phyloP scores from a whole-genome alignment of 257 asterid species.

The Cruciata laevipes region DNA sequence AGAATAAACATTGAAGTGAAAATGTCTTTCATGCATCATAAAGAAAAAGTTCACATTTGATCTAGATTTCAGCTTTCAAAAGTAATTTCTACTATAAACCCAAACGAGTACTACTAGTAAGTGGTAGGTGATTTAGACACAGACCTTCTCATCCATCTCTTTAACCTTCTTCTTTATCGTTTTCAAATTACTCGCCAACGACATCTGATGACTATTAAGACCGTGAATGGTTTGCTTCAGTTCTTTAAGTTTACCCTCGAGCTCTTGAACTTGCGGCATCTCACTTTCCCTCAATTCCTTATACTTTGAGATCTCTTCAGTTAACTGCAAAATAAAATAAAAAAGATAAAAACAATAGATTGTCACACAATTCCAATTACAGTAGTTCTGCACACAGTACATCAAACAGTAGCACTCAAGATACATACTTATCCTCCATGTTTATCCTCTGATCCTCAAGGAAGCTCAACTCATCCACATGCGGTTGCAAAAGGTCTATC shows the following conservation, averaged over 20 bases:
- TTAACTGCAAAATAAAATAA: slow-evolving; percentile 39
- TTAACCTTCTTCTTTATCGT: slow-evolving; percentile 62
- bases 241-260: slow-evolving; percentile 52
- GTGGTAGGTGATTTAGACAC: slow-evolving; percentile 18
- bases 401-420: slow-evolving; percentile 5
- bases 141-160: slow-evolving; percentile 81
- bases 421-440: slow-evolving; percentile 63
- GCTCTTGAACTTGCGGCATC: slow-evolving; percentile 60
- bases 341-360: background rate
- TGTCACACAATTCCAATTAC: slow-evolving; percentile 9
- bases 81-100: background rate
- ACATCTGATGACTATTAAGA: slow-evolving; percentile 70
- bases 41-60: background rate
- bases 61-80: background rate
- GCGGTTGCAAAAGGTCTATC: no score
- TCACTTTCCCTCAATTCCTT: slow-evolving; percentile 56
- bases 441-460: no score
- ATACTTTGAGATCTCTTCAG: slow-evolving; percentile 46
- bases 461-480: no score
- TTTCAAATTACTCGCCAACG: slow-evolving; percentile 50
- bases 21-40: background rate
- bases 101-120: slow-evolving; percentile 2
- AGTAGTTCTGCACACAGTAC: background rate
- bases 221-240: slow-evolving; percentile 51
- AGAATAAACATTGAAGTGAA: background rate